Conservation (phyloP, 1,139 yeast species). For the Geotrichum carabidarum region DNA sequence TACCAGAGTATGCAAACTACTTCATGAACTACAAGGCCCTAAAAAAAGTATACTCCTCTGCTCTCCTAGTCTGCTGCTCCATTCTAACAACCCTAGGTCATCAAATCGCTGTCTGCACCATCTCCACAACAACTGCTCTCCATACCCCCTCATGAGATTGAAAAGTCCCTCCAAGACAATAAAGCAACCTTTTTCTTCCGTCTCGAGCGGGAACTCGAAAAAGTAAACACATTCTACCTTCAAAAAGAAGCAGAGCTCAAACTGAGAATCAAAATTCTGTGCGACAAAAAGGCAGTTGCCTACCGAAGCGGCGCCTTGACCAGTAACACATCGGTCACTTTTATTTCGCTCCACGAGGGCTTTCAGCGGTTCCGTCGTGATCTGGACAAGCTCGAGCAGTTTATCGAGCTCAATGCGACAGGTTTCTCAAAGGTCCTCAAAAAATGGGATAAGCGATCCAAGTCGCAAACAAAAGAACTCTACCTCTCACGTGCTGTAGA, state of each 20-base stretch:
- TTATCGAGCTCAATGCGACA: constrained; percentile 87
- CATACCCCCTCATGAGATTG: constrained; percentile 35
- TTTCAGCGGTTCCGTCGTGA: constrained; percentile 87
- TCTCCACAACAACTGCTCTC: constrained; percentile 29
- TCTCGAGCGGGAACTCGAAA: constrained; percentile 88
- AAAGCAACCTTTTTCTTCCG: constrained; percentile 91
- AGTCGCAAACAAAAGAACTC: constrained; percentile 87
- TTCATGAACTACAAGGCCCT: constrained; percentile 92
- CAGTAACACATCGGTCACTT: constrained; percentile 50
- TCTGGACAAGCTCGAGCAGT: constrained; percentile 80
- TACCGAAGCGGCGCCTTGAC: constrained; percentile 42
- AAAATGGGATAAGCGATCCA: constrained; percentile 96
- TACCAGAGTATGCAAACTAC: constrained; percentile 90
- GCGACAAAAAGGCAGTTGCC: constrained; percentile 65
- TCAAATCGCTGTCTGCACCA: constrained; percentile 40
- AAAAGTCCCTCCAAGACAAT: constrained; percentile 73
- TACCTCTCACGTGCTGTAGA: constrained; percentile 89
- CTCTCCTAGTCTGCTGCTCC: not conserved
- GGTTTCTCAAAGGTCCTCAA: constrained; percentile 93
- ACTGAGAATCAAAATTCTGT: constrained; percentile 67
- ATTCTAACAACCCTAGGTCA: constrained; percentile 30
- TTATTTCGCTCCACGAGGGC: constrained; percentile 71
- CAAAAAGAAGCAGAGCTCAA: constrained; percentile 83
- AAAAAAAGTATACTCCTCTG: constrained; percentile 49
- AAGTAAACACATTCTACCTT: constrained; percentile 81